Base-by-base conservation (phyloP, 2,329 filamentous ascomycete species). In the Exophiala mesophila region DNA sequence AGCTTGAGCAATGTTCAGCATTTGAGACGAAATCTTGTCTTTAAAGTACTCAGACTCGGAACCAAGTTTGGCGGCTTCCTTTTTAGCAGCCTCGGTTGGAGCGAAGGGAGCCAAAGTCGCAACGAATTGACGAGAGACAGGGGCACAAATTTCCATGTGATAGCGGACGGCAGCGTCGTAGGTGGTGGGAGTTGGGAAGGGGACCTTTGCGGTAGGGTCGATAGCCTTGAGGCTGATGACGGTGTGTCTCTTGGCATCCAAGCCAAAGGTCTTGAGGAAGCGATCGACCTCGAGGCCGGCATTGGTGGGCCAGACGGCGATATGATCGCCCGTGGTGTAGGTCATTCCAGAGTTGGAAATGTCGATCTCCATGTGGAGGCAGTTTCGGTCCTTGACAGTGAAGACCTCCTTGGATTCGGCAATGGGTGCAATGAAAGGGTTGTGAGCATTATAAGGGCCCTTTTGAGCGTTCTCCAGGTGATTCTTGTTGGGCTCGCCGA, bases 291-390 rank as follows among this genome's bases (percentile, higher is more conserved):
- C 90, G 52, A 79, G 81, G 44, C 92, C 92, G 45, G 92, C 75
- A 65, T 98, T 98, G 37, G 88, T 95, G 26, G 94, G 92, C 94
- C 94, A 98, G 58, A 98, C 70, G 30, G 92, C 92, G 60, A 98
- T 85, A 66, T 98, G 94, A 62, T 98, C 94, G 63, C 92, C 92
- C 39, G 92, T 98, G 57, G 94, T 88, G 72, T 98, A 98, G 32
- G 77, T 80, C 50, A 98, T 73, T 63, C 94, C 94, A 39, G 89
- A 95, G 56, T 80, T 86, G 58, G 82, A 84, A 56, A 98, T 79
- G 62, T 94, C 88, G 52, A 98, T 80, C 66, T 98, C 94, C 77
- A 97, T 81, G 67, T 98, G 94, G 54, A 98, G 73, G 63, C 92
- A 98, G 73, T 97, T 96, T 49, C 94, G 78, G 60, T 88, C 86